Base-by-base conservation (phyloP, 768 basidiomycete genomes). In the Hemileccinum rubropunctum region DNA sequence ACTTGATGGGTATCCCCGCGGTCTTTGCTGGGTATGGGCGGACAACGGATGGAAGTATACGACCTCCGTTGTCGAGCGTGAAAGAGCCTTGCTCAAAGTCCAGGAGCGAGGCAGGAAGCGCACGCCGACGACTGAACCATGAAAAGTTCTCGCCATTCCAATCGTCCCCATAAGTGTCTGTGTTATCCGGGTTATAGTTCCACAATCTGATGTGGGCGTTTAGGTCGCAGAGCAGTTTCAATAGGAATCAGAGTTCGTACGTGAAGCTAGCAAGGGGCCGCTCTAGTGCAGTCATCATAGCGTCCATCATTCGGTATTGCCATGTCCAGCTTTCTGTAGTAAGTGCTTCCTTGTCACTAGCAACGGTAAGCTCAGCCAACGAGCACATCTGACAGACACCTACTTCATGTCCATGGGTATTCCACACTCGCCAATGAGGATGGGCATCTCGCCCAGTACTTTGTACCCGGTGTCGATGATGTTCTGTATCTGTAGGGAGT, bases 111-210 rank as follows among this genome's bases (percentile, higher is more conserved):
- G 76, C 61, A 1, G 79, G 86, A 43, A 82, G 71, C 1, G 78
- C 82, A 14, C 85, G 81, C 32, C 66, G 69, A 37, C 73, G 71
- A 59, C 83, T 83, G 77, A 92, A 98, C 91, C 91, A 97, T 1
- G 91, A 93, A 65, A 99, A 98, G 71, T 95, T 97, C 69, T 99
- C 95, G 46, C 89, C 91, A 59, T 95, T 95, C 95, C 95, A 97
- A 64, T 84, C 70, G 64, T 98, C 95, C 14, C 95, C 95, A 21
- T 68, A 59, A 15, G 67, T 58, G 64, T 98, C 94, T 34, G 79
- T 76, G 68, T 98, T 98, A 45, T 77, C 73, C 0, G 95, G 88
- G 60, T 98, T 97, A 66, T 97, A 98, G 52, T 90, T 92, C 95
- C 95, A 98, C 6, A 98, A 70, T 2, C 93, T 97, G 58, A 6